Base-by-base conservation (phyloP, 2,329 filamentous ascomycete species). In the Neopestalotiopsis rosae region DNA sequence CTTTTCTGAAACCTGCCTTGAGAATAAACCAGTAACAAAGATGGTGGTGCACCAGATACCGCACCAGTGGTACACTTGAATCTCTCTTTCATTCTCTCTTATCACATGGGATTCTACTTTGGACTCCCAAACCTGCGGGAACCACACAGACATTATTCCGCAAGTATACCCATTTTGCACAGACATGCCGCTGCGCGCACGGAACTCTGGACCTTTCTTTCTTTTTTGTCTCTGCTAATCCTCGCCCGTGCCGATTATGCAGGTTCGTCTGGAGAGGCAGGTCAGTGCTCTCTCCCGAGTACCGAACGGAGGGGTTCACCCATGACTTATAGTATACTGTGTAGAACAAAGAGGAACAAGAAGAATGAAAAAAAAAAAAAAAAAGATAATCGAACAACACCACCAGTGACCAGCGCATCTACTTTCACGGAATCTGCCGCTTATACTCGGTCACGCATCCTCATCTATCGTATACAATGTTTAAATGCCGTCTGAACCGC, bases 231-330 rank as follows among this genome's bases (percentile, higher is more conserved):
- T 1, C 34, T 38, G 6, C 34, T 38, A 6, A 38, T 10, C 59
- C 17, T 61, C 14, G 14, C 24, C 6, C 30, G 59, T 62, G 5
- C 59, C 59, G 59, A 34, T 40, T 62, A 62, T 62, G 59, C 59
- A 62, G 32, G 59, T 20, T 40, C n/a, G 28, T 62, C 59, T 34
- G 59, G 59, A 30, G 59, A 62, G 59, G 59, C 59, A 62, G 32
- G 59, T 62, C 59, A 62, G 14, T 62, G 59, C 17, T 7, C 57
- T 10, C 10, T 17, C 9, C 17, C n/a, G 6, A 52, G 9, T 20
- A 52, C 45, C 45, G 45, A 52, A n/a, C 17, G 45, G 42, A 52
- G 45, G 45, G 45, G 45, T 52, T 20, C 9, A n/a, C 17, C 20
- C 7, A n/a, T 14, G 17, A 52, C 9, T 9, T 1, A 38, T 4